Conservation (phyloP, 2,329 filamentous ascomycete species). For the Graphilbum sp. region DNA sequence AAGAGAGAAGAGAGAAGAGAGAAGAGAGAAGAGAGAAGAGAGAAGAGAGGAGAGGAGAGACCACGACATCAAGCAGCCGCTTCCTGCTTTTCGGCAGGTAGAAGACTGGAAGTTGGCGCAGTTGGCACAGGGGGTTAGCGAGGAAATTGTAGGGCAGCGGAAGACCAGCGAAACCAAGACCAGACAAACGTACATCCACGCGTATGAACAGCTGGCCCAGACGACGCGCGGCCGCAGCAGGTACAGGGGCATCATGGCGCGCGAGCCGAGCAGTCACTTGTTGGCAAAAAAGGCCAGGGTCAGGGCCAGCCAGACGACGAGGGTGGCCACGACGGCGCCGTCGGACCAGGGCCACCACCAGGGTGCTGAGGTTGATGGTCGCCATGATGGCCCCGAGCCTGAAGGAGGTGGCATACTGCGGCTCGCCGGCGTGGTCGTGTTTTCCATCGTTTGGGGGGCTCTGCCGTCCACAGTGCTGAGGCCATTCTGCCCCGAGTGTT, state of each 20-base stretch:
- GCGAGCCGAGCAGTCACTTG: background rate
- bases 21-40: no score
- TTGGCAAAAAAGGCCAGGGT: background rate
- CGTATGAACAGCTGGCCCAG: background rate
- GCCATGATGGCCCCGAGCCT: background rate
- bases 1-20: no score
- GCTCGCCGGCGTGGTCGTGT: background rate
- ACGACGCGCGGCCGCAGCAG: background rate
- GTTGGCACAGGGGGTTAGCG: no score
- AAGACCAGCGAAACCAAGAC: no score
- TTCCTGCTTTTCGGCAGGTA: no score
- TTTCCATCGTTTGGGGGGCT: no score
- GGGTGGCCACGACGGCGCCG: background rate
- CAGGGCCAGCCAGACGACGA: background rate
- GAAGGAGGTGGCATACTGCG: background rate
- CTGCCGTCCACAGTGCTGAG: no score
- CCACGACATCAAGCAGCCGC: no score
- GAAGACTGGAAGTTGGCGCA: no score
- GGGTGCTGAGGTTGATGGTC: background rate
- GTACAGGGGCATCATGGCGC: background rate
- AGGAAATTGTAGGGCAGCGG: no score
- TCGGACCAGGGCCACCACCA: background rate
- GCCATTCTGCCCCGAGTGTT: no score
- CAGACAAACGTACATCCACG: background rate
- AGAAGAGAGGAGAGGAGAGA: no score